Conservation (phyloP, 192 early-diverging fungal species). For the Pilobolus umbonatus region DNA sequence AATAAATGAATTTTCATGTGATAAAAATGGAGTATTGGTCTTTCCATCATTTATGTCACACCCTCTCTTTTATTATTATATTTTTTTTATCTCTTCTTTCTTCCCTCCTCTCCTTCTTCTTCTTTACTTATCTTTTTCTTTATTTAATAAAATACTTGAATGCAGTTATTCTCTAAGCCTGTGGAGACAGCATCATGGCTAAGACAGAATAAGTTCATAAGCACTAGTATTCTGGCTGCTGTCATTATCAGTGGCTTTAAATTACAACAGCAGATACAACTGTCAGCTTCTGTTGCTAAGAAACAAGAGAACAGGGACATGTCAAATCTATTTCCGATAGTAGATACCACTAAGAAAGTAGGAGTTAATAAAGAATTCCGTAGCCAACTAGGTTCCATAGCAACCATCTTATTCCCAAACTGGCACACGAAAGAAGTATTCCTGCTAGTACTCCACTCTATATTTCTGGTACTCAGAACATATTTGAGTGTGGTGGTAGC, state of each 20-base stretch:
- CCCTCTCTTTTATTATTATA: not conserved
- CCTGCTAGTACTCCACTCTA: conserved; percentile 76
- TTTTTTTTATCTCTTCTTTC: not conserved
- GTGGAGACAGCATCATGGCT: conserved; percentile 2
- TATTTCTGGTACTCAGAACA: conserved; percentile 85
- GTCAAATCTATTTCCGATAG: not conserved
- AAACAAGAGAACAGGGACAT: not conserved
- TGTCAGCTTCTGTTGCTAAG: not conserved
- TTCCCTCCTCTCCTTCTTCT: not conserved
- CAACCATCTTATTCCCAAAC: conserved; percentile 77
- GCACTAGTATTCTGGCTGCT: conserved; percentile 6
- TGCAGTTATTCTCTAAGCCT: conserved; percentile 11
- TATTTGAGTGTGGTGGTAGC: conserved; percentile 92
- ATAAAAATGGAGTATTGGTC: no score
- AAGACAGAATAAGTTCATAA: conserved; percentile 2
- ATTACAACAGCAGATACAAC: conserved; percentile 2
- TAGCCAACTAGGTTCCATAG: conserved; percentile 65
- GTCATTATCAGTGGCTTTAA: not conserved
- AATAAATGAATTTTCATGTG: conserved; percentile 6
- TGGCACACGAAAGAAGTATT: conserved; percentile 74
- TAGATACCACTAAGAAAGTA: conserved; percentile 34
- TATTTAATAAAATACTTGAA: not conserved
- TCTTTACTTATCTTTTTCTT: not conserved
- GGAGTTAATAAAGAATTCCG: conserved; percentile 58
- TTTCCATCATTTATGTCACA: no score